Conservation (phyloP, 179 eudicot species). For the Actinidia arguta region DNA sequence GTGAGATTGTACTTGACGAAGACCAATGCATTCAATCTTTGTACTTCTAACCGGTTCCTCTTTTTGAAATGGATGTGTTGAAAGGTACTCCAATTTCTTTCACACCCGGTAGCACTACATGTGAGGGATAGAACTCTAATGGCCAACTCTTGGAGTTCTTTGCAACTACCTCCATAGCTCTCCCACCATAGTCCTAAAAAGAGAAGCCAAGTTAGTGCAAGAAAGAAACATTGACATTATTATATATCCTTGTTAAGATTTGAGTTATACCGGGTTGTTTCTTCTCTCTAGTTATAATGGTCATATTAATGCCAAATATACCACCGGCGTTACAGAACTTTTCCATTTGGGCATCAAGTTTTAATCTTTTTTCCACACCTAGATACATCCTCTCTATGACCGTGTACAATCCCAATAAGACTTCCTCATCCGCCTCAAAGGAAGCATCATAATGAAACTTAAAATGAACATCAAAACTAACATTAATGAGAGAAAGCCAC, state of each 20-base stretch:
- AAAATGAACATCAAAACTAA: neutral
- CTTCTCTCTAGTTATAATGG: neutral
- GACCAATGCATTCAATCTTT: no score
- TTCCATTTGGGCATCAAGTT: slow-evolving; percentile 1
- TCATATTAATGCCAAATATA: neutral
- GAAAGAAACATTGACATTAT: neutral
- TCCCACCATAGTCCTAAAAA: neutral
- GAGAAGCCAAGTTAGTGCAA: neutral
- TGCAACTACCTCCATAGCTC: neutral
- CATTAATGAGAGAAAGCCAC: neutral
- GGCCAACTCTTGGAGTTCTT: neutral
- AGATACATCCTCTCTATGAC: neutral
- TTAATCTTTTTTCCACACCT: neutral
- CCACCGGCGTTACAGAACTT: neutral
- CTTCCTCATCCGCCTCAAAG: neutral
- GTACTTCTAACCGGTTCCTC: no score
- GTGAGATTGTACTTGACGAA: no score
- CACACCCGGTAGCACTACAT: neutral
- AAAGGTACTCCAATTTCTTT: no score
- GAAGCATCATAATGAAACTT: neutral
- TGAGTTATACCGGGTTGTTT: neutral
- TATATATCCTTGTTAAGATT: neutral
- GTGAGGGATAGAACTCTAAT: neutral
- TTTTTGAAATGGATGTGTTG: no score
- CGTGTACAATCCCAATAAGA: neutral